A percentile compares a stretch with the other conserved stretches of the same genome.
phyloP scores from a whole-genome alignment of 2,329 filamentous ascomycete genomes.

The Daldinia sp. region DNA sequence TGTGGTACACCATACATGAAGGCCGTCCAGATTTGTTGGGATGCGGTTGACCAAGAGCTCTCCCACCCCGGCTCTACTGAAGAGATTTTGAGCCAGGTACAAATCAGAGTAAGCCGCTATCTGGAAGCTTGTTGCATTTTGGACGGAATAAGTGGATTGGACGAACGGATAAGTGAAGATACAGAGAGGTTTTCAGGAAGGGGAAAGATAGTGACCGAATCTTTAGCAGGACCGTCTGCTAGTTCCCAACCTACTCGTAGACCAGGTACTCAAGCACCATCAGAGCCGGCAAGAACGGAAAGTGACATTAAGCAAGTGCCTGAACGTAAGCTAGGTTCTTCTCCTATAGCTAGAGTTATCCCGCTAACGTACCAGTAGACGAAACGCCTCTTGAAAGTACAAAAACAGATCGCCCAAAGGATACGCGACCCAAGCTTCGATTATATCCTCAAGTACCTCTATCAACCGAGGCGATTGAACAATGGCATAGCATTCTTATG shows the following conservation, averaged over 20 bases:
- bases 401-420: slow-evolving; percentile 36
- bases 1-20: slow-evolving; percentile 82
- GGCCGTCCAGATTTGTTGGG: slow-evolving; percentile 78
- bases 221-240: slow-evolving; percentile 39
- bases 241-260: slow-evolving; percentile 15
- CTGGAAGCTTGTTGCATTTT: slow-evolving; percentile 72
- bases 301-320: slow-evolving; percentile 24
- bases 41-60: slow-evolving; percentile 74
- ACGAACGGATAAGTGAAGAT: slow-evolving; percentile 65
- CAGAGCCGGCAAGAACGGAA: slow-evolving; percentile 19
- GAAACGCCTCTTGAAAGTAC: slow-evolving; percentile 32
- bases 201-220: slow-evolving; percentile 14
- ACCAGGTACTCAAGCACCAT: slow-evolving; percentile 31
- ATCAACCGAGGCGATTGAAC: slow-evolving; percentile 71
- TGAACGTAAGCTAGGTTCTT: slow-evolving; percentile 33
- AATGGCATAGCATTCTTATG: slow-evolving; percentile 79
- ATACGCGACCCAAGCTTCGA: slow-evolving; percentile 60
- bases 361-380: slow-evolving; percentile 35
- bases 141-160: slow-evolving; percentile 68
- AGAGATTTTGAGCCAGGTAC: slow-evolving; percentile 64
- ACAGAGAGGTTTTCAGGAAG: slow-evolving; percentile 38
- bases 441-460: slow-evolving; percentile 71
- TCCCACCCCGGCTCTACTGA: slow-evolving; percentile 61
- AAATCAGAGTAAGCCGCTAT: slow-evolving; percentile 68
- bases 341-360: slow-evolving; percentile 16